These are phyloP conservation scores for barrel medic (Medicago truncatula) DNA, from an alignment of 306 rosid species.

Conservation along the genomic window DNA sequence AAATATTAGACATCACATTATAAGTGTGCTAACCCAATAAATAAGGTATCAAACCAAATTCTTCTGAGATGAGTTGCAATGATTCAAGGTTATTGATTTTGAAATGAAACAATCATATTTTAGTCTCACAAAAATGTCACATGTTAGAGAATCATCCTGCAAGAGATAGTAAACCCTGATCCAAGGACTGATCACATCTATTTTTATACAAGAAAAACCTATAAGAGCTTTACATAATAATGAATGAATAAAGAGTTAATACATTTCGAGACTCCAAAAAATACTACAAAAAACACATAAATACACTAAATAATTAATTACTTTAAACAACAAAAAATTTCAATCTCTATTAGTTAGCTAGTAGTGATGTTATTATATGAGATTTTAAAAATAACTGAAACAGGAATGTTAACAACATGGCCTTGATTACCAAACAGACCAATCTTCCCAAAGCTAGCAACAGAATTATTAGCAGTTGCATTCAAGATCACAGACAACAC, in stretches of 20 bases:
- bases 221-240: conserved; percentile 57
- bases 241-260: conserved; percentile 68
- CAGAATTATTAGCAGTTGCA: conserved; percentile 60
- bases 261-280: conserved; percentile 32
- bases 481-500: conserved; percentile 64
- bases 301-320: conserved; percentile 13
- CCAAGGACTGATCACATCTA: not conserved
- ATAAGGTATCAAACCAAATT: too few species aligned
- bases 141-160: not conserved
- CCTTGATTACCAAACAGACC: conserved; percentile 87
- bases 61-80: too few species aligned
- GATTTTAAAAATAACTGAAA: conserved; percentile 65
- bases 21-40: too few species aligned
- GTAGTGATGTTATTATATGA: conserved; percentile 43
- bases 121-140: not conserved
- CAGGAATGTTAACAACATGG: conserved; percentile 80
- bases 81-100: too few species aligned
- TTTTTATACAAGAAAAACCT: conserved; percentile 44
- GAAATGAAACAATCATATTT: not conserved
- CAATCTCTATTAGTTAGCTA: conserved; percentile 40
- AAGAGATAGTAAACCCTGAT: not conserved
- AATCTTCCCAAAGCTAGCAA: conserved; percentile 89
- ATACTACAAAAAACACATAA: conserved; percentile 19
- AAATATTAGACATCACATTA: too few species aligned
- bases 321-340: not conserved